These are phyloP conservation scores for Viola pubescens DNA, from an alignment of 441 rosid species.

Conservation along the genomic window DNA sequence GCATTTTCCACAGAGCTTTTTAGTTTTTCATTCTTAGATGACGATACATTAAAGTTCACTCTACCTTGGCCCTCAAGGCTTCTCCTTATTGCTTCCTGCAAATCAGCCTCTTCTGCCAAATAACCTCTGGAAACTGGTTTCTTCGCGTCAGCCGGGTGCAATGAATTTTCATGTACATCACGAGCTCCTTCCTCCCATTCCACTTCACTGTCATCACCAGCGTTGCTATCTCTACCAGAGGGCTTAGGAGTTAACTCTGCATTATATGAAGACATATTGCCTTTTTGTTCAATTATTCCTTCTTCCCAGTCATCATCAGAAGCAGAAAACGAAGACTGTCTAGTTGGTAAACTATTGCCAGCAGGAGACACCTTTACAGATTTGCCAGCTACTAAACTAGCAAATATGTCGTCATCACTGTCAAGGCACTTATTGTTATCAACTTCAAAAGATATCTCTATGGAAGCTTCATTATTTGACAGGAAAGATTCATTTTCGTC, in stretches of 20 bases:
- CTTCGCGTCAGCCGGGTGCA: slow-evolving; percentile 22
- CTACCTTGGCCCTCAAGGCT: slow-evolving; percentile 54
- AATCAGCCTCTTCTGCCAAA: slow-evolving; percentile 73
- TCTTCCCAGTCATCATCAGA: slow-evolving; percentile 80
- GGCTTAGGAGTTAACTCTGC: slow-evolving; percentile 27
- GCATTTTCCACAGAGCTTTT: slow-evolving; percentile 23
- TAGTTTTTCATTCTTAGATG: slow-evolving; percentile 15
- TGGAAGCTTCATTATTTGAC: slow-evolving; percentile 27
- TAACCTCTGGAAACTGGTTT: slow-evolving; percentile 48
- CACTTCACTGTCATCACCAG: slow-evolving; percentile 46
- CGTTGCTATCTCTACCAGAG: slow-evolving; percentile 23
- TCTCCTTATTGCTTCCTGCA: slow-evolving; percentile 83
- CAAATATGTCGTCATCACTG: slow-evolving; percentile 68
- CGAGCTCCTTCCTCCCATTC: slow-evolving; percentile 62
- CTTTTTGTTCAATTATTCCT: slow-evolving; percentile 29
- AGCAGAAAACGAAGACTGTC: slow-evolving; percentile 32
- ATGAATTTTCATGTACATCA: slow-evolving; percentile 24
- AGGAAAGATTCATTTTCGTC: slow-evolving; percentile 25
- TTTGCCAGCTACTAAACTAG: slow-evolving; percentile 59
- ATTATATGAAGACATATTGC: slow-evolving; percentile 22
- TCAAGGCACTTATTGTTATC: slow-evolving; percentile 34
- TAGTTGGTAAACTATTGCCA: slow-evolving; percentile 27
- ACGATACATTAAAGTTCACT: slow-evolving; percentile 22
- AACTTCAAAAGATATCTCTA: slow-evolving; percentile 74
- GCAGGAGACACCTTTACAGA: slow-evolving; percentile 34